phyloP scores from a whole-genome alignment of 208 protist genomes.

The Herpetomonas samuelpessoai region DNA sequence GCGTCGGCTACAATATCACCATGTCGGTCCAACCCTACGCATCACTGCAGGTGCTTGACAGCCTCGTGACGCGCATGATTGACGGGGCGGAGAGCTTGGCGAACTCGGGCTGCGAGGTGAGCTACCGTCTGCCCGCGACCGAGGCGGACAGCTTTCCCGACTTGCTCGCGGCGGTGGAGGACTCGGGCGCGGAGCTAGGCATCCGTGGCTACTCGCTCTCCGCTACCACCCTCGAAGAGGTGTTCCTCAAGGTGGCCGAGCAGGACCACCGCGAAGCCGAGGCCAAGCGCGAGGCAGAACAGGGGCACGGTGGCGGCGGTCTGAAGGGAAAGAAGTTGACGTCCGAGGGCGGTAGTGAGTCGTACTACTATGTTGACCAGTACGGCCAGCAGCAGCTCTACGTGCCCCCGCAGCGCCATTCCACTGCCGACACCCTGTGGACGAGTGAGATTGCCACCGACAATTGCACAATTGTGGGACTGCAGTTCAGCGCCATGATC shows the following conservation, averaged over 20 bases:
- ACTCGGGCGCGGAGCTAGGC: constrained; percentile 10
- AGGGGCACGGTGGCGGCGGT: too few relatives aligned
- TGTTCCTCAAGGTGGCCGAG: constrained; percentile 32
- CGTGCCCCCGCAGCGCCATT: neutral
- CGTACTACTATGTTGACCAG: neutral
- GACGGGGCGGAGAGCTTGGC: constrained; percentile 14
- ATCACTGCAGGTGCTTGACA: constrained; percentile 5
- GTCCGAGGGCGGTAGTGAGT: constrained; percentile 7
- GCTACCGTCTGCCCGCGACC: constrained; percentile 30
- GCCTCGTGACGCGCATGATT: constrained; percentile 19
- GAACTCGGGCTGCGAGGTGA: constrained; percentile 27
- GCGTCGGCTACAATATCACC: constrained; percentile 50
- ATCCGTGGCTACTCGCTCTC: constrained; percentile 27
- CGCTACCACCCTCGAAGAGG: constrained; percentile 48
- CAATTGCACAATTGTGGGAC: neutral
- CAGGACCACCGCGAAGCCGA: constrained; percentile 23
- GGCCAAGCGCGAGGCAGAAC: constrained; percentile 4
- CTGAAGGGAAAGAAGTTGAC: too few relatives aligned
- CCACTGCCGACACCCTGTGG: constrained; percentile 11
- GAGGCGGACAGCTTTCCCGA: constrained; percentile 18
- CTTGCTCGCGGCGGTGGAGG: constrained; percentile 32
- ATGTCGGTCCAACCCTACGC: constrained; percentile 13
- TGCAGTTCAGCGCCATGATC: constrained; percentile 28
- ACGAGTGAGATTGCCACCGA: constrained; percentile 10
- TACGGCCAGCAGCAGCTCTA: neutral